These are phyloP conservation scores for Plasmodium chabaudi DNA, from an alignment of 169 alveolate species.

Conservation along the genomic window DNA sequence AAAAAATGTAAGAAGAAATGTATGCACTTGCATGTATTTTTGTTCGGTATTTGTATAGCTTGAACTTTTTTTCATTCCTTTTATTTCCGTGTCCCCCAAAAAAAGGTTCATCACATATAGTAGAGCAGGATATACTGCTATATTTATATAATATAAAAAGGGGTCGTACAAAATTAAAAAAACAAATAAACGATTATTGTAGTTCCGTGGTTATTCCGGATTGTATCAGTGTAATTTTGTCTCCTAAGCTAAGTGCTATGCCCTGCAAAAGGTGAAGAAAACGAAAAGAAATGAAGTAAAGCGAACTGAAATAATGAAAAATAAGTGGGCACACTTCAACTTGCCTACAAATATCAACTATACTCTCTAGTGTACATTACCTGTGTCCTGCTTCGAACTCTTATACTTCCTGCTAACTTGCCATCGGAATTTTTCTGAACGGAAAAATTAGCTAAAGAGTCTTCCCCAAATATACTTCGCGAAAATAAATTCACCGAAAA, in stretches of 20 bases:
- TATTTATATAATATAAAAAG: too few relatives aligned
- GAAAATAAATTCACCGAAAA: constrained; percentile 93
- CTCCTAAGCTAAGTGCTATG: constrained; percentile 75
- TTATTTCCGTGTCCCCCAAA: too few relatives aligned
- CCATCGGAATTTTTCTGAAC: constrained; percentile 79
- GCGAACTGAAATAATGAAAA: too few relatives aligned
- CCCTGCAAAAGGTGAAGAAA: constrained; percentile 18
- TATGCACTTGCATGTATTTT: too few relatives aligned
- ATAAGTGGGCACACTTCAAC: not conserved
- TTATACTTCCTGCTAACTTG: constrained; percentile 79
- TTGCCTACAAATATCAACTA: not conserved
- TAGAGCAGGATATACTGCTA: too few relatives aligned
- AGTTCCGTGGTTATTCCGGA: constrained; percentile 40
- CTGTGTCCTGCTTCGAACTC: constrained; percentile 82
- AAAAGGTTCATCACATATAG: too few relatives aligned
- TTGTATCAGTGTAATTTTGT: constrained; percentile 60
- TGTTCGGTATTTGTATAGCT: too few relatives aligned
- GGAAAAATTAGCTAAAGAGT: constrained; percentile 93
- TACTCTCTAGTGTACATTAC: constrained; percentile 7
- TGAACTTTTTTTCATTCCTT: too few relatives aligned
- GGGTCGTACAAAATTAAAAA: too few relatives aligned
- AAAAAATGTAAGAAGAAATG: too few relatives aligned
- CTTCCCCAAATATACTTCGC: constrained; percentile 93
- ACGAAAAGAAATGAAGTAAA: not conserved
- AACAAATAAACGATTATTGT: not conserved